These are phyloP conservation scores for Carex scoparia DNA, from an alignment of 176 grass and related monocot genomes.

Conservation along the genomic window DNA sequence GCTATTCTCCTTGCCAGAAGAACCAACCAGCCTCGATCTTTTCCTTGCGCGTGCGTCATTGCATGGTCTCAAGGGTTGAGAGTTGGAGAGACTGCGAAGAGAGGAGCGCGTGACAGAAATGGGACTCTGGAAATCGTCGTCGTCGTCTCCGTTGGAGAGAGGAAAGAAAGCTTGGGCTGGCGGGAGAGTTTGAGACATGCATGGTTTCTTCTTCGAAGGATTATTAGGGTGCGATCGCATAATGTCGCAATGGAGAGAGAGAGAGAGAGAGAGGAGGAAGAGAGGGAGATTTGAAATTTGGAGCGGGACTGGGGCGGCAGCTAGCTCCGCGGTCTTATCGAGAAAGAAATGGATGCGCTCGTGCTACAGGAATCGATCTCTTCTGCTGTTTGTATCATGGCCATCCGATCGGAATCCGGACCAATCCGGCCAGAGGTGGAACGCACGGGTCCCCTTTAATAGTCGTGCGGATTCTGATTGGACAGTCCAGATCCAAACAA, in stretches of 20 bases:
- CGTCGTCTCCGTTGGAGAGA: conserved; percentile 3
- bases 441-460: too few species aligned
- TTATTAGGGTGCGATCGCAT: conserved; percentile 35
- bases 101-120: conserved; percentile 21
- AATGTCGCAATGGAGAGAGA: background rate
- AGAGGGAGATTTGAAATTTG: conserved; percentile 11
- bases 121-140: conserved; percentile 63
- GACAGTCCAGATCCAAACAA: too few species aligned
- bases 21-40: conserved; percentile 24
- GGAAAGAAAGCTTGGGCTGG: background rate
- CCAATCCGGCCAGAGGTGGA: too few species aligned
- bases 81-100: conserved; percentile 10
- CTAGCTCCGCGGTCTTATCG: background rate
- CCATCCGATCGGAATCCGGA: too few species aligned
- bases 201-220: conserved; percentile 23
- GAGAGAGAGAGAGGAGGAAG: background rate
- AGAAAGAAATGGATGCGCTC: background rate
- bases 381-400: too few species aligned
- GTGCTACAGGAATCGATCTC: too few species aligned
- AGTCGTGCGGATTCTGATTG: too few species aligned
- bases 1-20: conserved; percentile 54
- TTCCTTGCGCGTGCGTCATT: conserved; percentile 32
- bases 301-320: background rate
- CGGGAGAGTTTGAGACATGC: background rate
- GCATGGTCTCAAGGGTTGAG: conserved; percentile 36